Percentiles rank a stretch among this genome's conserved stretches.
Conservation (phyloP, 1,284 basidiomycete genomes). For the Moniliophthora roreri region DNA sequence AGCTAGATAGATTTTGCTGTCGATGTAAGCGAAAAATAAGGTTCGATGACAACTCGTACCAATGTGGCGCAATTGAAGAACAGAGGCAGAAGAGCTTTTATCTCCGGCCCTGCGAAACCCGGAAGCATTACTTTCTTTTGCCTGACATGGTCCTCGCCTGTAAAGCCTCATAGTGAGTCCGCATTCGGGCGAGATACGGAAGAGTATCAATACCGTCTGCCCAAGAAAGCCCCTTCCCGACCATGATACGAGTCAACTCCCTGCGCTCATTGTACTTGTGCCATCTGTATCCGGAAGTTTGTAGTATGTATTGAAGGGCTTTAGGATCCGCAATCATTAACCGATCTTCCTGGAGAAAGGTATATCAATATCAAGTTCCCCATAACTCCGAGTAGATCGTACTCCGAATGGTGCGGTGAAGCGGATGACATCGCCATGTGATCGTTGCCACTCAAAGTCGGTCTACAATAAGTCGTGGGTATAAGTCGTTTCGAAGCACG, state of each 20-base stretch:
- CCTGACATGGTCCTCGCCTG: conserved; percentile 19
- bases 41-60: background rate
- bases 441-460: conserved; percentile 5
- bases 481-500: no score
- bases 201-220: conserved; percentile 2
- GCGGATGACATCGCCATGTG: conserved; percentile 2
- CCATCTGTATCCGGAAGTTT: conserved; percentile 16
- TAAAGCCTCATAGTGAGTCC: background rate
- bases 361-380: background rate
- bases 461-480: background rate
- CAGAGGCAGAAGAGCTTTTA: conserved; percentile 14
- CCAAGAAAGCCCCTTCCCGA: background rate
- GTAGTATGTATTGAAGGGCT: conserved; percentile 19
- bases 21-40: background rate
- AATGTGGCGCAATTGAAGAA: conserved; percentile 7
- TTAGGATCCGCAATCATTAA: conserved; percentile 19
- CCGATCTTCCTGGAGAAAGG: conserved; percentile 13
- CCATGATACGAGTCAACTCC: background rate
- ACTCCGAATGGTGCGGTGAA: conserved; percentile 6
- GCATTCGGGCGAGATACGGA: background rate
- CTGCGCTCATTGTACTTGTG: conserved; percentile 4
- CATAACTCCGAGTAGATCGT: background rate
- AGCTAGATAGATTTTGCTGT: conserved; percentile 3
- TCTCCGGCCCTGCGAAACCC: conserved; percentile 17
- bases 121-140: conserved; percentile 20